These are phyloP conservation scores for Penicillium verhagenii DNA, from an alignment of 495 filamentous ascomycete genomes.

Conservation along the genomic window DNA sequence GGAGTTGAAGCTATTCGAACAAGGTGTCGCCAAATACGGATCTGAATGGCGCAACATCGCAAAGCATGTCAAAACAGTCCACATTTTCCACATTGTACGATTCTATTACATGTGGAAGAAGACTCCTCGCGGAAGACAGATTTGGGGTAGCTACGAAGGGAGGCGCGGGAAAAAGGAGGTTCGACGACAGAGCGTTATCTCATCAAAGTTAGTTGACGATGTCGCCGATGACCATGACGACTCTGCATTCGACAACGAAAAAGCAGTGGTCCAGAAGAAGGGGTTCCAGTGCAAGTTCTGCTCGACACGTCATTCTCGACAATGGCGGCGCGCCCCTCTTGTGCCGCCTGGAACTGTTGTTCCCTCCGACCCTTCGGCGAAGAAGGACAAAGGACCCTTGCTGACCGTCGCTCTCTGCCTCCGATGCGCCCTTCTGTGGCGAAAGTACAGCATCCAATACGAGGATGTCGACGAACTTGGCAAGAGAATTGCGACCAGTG, in stretches of 20 bases:
- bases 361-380: conserved; percentile 62
- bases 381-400: conserved; percentile 71
- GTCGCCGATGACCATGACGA: conserved; percentile 92
- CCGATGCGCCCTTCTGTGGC: conserved; percentile 88
- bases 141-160: conserved; percentile 87
- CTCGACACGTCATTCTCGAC: conserved; percentile 68
- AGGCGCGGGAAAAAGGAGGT: conserved; percentile 86
- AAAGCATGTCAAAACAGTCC: conserved; percentile 73
- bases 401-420: conserved; percentile 83
- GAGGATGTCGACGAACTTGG: conserved; percentile 92
- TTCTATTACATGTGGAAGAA: conserved; percentile 99
- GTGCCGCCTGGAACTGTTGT: conserved; percentile 68
- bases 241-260: conserved; percentile 91
- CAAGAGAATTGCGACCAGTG: conserved; percentile 80
- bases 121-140: conserved; percentile 73
- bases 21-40: conserved; percentile 85
- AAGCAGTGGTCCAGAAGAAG: conserved; percentile 73
- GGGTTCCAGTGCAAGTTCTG: conserved; percentile 97
- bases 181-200: conserved; percentile 54
- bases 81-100: conserved; percentile 75
- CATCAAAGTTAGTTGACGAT: conserved; percentile 75
- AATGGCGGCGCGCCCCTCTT: conserved; percentile 89
- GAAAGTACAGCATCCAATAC: conserved; percentile 92
- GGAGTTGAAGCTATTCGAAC: conserved; percentile 87
- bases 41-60: conserved; percentile 84